Evolutionary conservation across 192 early-diverging fungal genomes (phyloP).

Genomic region (Pilaira anomala): DNA sequence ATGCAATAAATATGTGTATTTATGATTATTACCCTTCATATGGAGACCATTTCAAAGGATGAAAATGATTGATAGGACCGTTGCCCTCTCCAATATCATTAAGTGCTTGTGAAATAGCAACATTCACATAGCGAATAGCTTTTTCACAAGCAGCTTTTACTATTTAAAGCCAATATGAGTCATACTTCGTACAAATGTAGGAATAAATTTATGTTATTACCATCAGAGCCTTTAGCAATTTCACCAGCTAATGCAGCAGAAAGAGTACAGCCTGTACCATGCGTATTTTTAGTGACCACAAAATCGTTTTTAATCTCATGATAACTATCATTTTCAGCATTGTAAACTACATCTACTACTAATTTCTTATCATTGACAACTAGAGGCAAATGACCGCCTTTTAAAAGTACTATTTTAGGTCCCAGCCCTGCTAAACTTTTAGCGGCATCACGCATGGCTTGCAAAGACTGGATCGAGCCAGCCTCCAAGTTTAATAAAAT

Average conservation of each 20-base stretch:
- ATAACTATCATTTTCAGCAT: slow-evolving; percentile 35
- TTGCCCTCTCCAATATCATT: slow-evolving; percentile 59
- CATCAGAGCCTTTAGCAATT: slow-evolving; percentile 55
- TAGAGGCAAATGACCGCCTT: slow-evolving; percentile 77
- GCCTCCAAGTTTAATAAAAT: slow-evolving; percentile 44
- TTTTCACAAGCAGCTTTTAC: slow-evolving; percentile 52
- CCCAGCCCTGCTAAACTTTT: slow-evolving; percentile 51
- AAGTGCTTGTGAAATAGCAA: slow-evolving; percentile 59
- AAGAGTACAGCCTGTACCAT: slow-evolving; percentile 88
- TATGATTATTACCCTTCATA: slow-evolving; percentile 40
- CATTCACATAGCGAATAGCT: slow-evolving; percentile 60
- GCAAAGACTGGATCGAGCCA: slow-evolving; percentile 47
- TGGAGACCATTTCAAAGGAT: slow-evolving; percentile 41
- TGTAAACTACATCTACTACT: slow-evolving; percentile 66
- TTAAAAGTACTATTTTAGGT: slow-evolving; percentile 61
- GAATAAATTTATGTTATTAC: slow-evolving; percentile 35
- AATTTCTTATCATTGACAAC: neutral
- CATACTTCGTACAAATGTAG: no score
- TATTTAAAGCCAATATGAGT: slow-evolving; percentile 10
- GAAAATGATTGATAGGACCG: slow-evolving; percentile 78
- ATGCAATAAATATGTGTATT: no score
- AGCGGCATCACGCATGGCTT: slow-evolving; percentile 63
- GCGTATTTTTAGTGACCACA: slow-evolving; percentile 68
- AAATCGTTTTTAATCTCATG: slow-evolving; percentile 52
- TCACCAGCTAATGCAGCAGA: slow-evolving; percentile 76